Percentiles rank a stretch among this genome's conserved stretches.
Evolutionary conservation across 805 yeast genomes (phyloP).

Genomic region (Myxozyma melibiosi): DNA sequence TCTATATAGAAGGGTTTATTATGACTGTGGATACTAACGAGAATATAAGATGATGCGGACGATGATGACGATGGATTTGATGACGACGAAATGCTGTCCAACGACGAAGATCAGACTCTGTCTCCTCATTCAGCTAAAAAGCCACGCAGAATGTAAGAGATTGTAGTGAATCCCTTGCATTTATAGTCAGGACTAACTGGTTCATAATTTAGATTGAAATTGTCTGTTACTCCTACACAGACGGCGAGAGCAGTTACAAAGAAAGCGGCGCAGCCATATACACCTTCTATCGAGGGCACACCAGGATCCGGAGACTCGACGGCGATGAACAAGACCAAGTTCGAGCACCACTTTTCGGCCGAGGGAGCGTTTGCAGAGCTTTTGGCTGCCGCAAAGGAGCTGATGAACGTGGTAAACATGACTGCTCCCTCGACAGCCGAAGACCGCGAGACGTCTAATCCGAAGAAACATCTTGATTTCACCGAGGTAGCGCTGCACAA

Average conservation of each 20-base stretch:
- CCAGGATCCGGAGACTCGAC: neutral
- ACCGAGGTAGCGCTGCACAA: constrained; percentile 26
- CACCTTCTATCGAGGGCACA: neutral
- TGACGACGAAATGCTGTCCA: no score
- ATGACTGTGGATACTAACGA: no score
- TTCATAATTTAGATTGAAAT: no score
- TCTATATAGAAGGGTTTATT: neutral
- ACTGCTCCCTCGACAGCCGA: constrained; percentile 11
- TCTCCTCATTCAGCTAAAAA: no score
- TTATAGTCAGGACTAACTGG: no score
- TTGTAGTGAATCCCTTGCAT: no score
- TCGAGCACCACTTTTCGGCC: constrained; percentile 34
- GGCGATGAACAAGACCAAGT: constrained; percentile 15
- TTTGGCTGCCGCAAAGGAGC: constrained; percentile 18
- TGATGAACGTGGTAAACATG: constrained; percentile 7
- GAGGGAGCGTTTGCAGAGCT: constrained; percentile 33
- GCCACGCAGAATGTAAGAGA: no score
- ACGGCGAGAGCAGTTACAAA: no score
- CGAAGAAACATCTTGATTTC: constrained; percentile 25
- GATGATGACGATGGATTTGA: no score
- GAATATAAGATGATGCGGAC: no score
- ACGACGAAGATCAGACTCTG: no score
- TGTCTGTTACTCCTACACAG: no score
- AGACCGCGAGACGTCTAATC: constrained; percentile 22
- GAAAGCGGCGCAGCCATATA: neutral